Evolutionary conservation across 2,329 filamentous ascomycete species (phyloP).

Genomic region (Leptodontidium sp.): DNA sequence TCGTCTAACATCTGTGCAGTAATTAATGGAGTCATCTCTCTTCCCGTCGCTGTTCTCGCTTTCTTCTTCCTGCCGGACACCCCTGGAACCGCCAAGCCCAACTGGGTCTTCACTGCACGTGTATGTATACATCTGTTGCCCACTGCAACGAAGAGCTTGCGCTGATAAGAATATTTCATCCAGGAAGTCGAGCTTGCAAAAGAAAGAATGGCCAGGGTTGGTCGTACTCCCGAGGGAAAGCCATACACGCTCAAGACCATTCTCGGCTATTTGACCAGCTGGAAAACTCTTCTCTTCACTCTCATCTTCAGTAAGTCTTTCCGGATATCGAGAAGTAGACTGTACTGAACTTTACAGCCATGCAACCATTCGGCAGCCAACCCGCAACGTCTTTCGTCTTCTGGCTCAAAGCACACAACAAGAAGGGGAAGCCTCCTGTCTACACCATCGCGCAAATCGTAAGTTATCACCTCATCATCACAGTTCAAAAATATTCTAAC

Average conservation of each 20-base stretch:
- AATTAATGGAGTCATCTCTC: conserved; percentile 60
- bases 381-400: conserved; percentile 33
- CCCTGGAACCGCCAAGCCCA: conserved; percentile 57
- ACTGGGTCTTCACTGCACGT: conserved; percentile 29
- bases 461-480: not conserved
- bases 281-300: conserved; percentile 40
- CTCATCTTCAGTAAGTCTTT: conserved; percentile 33
- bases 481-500: too few relatives aligned
- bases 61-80: conserved; percentile 54
- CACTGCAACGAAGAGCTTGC: not conserved
- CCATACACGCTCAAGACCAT: conserved; percentile 61
- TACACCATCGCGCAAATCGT: conserved; percentile 45
- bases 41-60: conserved; percentile 62
- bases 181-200: conserved; percentile 55
- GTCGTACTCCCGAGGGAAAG: conserved; percentile 51
- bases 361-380: conserved; percentile 32
- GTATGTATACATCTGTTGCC: conserved; percentile 14
- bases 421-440: conserved; percentile 24
- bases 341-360: conserved; percentile 25
- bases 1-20: conserved; percentile 28
- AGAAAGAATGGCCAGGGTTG: conserved; percentile 59
- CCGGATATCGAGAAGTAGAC: not conserved
- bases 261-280: conserved; percentile 52
- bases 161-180: not conserved
- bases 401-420: conserved; percentile 35